Base-by-base conservation (phyloP, 371 early-diverging fungal genomes). In the Mortierella sp. region DNA sequence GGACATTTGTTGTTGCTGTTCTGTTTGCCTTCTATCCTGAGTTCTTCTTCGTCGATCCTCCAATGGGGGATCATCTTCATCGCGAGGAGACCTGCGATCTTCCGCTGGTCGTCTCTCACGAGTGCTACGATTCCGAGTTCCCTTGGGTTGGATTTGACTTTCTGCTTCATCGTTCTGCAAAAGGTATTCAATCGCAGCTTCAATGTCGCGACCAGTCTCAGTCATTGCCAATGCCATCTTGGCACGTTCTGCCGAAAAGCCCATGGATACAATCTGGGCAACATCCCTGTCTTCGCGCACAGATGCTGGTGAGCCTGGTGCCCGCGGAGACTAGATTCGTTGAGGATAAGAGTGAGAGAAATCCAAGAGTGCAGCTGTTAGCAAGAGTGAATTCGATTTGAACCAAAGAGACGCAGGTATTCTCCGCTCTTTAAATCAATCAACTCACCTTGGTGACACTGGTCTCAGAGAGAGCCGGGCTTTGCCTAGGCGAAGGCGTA, bases 261-360 rank as follows among this genome's bases (percentile, higher is more conserved):
- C 95, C 91, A 93, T 92, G 30, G 89, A 89, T 16, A 90, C 85
- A 57, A 95, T 83, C 74, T 91, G 89, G 1, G 92, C 91, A 46
- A 82, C 69, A 28, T 69, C 64, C 23, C 65, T 61, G 61, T 75
- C 76, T 45, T 68, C 59, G 26, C 50, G 46, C 21, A 63, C 52
- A 43, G 66, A 47, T 55, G 53, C 57, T 16, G 80, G 26, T 21
- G 75, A 66, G 21, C 58, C 63, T 1, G 81, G 51, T 43, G 69
- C 55, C 23, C 60, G 57, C n/a, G 64, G 43, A 56, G 23, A 21
- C 59, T 64, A 37, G 3, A 37, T 60, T 21, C 64, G 16, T 57
- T 9, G 45, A 29, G 7, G 47, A 51, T 15, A 7, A 25, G 68
- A 19, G 60, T 3, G 37, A 37, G 37, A 37, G 37, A 9, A 5